Evolutionary conservation across 305 asterid species (phyloP).

Genomic region (Striga hermonthica): DNA sequence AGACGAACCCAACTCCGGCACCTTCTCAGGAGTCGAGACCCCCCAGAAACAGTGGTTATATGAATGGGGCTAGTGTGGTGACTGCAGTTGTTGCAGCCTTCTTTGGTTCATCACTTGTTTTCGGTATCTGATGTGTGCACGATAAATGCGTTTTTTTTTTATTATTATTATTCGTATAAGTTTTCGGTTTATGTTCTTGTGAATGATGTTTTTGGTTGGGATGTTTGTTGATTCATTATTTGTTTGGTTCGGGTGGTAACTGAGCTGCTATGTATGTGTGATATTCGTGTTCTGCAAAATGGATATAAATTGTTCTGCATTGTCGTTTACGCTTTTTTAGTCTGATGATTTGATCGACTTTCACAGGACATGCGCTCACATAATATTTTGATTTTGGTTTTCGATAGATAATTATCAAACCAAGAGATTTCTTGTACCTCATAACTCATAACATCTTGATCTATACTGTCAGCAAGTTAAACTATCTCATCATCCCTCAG

Average conservation of each 20-base stretch:
- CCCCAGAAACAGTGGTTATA: conserved; percentile 44
- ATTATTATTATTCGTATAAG: not conserved
- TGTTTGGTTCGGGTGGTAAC: conserved; percentile 35
- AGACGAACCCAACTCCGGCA: conserved; percentile 45
- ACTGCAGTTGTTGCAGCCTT: conserved; percentile 42
- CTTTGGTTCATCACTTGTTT: conserved; percentile 40
- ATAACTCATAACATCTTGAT: not conserved
- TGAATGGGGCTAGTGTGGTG: conserved; percentile 31
- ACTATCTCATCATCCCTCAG: conserved; percentile 17
- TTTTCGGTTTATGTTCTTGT: conserved; percentile 37
- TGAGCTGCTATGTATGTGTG: conserved; percentile 34
- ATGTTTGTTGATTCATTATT: conserved; percentile 34
- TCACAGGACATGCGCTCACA: not conserved
- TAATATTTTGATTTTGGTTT: not conserved
- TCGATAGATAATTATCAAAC: not conserved
- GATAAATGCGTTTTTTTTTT: not conserved
- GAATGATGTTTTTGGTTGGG: conserved; percentile 24
- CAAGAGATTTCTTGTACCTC: not conserved
- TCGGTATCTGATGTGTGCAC: conserved; percentile 40
- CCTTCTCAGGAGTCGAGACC: conserved; percentile 44
- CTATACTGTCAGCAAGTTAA: conserved; percentile 25
- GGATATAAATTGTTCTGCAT: conserved; percentile 32
- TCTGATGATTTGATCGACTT: not conserved
- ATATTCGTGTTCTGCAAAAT: conserved; percentile 28
- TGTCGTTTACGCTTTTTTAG: not conserved